A percentile compares a stretch with the other conserved stretches of the same genome.
These are phyloP conservation scores for Aspergillus panamensis DNA, from an alignment of 495 filamentous ascomycete genomes.

Conservation along the genomic window DNA sequence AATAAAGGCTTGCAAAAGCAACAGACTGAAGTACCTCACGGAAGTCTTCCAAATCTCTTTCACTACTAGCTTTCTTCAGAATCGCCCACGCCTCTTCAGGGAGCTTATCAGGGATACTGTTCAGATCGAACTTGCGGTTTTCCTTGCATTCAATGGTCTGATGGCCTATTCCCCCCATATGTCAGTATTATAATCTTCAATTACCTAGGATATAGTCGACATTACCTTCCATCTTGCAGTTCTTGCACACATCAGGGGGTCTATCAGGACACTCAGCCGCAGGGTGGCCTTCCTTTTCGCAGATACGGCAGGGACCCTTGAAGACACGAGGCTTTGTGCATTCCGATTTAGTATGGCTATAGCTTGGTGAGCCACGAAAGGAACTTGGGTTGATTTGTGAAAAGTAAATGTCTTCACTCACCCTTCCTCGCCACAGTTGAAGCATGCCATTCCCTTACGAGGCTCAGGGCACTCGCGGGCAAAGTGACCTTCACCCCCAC, in stretches of 20 bases:
- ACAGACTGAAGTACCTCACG: conserved; percentile 51
- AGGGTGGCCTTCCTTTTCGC: conserved; percentile 68
- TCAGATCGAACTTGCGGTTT: conserved; percentile 64
- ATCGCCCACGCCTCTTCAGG: conserved; percentile 67
- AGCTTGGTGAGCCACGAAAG: conserved; percentile 13
- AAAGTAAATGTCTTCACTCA: conserved; percentile 31
- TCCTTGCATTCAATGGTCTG: conserved; percentile 60
- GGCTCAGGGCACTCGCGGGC: conserved; percentile 56
- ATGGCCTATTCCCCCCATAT: conserved; percentile 53
- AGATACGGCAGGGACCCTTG: conserved; percentile 68
- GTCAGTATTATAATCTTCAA: background rate
- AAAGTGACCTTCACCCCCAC: conserved; percentile 51
- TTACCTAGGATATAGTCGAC: background rate
- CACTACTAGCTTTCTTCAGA: conserved; percentile 59
- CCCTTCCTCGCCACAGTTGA: conserved; percentile 75
- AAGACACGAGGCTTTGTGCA: conserved; percentile 66
- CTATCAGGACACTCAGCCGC: conserved; percentile 68
- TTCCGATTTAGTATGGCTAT: conserved; percentile 61
- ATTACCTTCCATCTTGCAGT: conserved; percentile 70
- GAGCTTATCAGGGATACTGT: conserved; percentile 52
- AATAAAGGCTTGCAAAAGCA: background rate
- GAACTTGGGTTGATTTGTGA: background rate
- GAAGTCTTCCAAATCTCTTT: conserved; percentile 69
- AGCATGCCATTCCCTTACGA: conserved; percentile 57
- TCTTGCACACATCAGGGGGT: conserved; percentile 62